A percentile compares a stretch with the other conserved stretches of the same genome.
These are phyloP conservation scores for Penicillium steckii DNA, from an alignment of 495 filamentous ascomycete genomes.

Conservation along the genomic window DNA sequence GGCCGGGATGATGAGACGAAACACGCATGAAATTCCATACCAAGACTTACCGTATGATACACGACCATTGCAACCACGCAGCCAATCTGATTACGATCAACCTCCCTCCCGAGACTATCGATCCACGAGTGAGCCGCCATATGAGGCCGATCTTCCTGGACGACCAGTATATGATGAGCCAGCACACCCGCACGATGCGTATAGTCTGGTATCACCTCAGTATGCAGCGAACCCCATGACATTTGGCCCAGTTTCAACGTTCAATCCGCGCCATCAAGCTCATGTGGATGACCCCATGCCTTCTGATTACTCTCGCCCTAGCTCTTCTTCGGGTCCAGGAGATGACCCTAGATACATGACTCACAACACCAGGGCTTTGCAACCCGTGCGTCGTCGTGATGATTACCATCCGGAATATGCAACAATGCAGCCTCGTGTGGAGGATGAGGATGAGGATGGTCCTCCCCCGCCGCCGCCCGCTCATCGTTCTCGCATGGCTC, in stretches of 20 bases:
- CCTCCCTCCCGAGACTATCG: constrained; percentile 28
- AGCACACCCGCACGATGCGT: constrained; percentile 11
- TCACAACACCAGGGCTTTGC: constrained; percentile 20
- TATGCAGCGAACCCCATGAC: constrained; percentile 22
- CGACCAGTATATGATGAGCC: constrained; percentile 16
- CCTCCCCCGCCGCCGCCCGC: constrained; percentile 49
- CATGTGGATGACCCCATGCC: constrained; percentile 11
- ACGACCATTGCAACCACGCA: constrained; percentile 24
- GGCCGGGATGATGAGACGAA: constrained; percentile 13
- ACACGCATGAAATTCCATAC: constrained; percentile 25
- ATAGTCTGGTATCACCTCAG: constrained; percentile 19
- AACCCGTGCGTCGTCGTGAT: constrained; percentile 22
- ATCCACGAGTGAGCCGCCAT: constrained; percentile 19
- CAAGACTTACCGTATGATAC: constrained; percentile 20
- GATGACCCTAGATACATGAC: constrained; percentile 26
- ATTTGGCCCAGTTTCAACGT: constrained; percentile 20
- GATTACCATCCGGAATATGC: constrained; percentile 41
- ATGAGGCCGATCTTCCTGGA: constrained; percentile 14
- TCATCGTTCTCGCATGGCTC: constrained; percentile 40
- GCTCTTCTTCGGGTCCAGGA: constrained; percentile 13
- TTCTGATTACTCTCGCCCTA: constrained; percentile 14
- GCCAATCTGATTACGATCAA: constrained; percentile 30
- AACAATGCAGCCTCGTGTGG: constrained; percentile 66
- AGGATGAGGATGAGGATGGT: constrained; percentile 61
- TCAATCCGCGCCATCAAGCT: constrained; percentile 8